Evolutionary conservation across 148 eudicot genomes (phyloP).

Genomic region (Rhododendron griersonianum): DNA sequence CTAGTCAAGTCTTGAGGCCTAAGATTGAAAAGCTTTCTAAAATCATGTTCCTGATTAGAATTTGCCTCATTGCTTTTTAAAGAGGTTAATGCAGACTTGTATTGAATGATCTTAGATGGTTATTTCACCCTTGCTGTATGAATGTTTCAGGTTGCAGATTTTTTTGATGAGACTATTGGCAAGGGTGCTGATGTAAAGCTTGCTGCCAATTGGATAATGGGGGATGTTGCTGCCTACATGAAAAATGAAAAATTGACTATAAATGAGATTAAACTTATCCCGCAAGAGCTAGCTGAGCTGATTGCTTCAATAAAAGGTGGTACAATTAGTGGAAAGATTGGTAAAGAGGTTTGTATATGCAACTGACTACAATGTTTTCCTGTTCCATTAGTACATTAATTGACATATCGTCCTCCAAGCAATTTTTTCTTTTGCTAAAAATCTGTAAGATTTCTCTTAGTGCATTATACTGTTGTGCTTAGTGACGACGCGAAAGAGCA

Average conservation of each 20-base stretch:
- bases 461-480: not conserved
- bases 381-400: not conserved
- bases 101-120: not conserved
- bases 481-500: not conserved
- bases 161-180: slow-evolving; percentile 74
- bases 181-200: slow-evolving; percentile 82
- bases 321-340: slow-evolving; percentile 94
- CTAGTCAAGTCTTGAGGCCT: not conserved
- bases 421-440: not conserved
- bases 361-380: not conserved
- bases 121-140: not conserved
- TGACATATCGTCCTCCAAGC: not conserved
- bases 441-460: not conserved
- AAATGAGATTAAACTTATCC: slow-evolving; percentile 72
- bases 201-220: slow-evolving; percentile 98
- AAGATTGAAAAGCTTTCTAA: not conserved
- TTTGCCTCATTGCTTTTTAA: not conserved
- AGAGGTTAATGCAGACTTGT: not conserved
- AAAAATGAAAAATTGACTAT: slow-evolving; percentile 72
- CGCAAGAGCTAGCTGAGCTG: slow-evolving; percentile 74
- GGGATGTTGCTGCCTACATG: slow-evolving; percentile 91
- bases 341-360: slow-evolving; percentile 63
- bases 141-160: slow-evolving; percentile 71
- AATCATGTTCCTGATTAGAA: not conserved
- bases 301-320: slow-evolving; percentile 77